Conservation (phyloP, 2,329 filamentous ascomycete genomes). For the Neurospora sp. region DNA sequence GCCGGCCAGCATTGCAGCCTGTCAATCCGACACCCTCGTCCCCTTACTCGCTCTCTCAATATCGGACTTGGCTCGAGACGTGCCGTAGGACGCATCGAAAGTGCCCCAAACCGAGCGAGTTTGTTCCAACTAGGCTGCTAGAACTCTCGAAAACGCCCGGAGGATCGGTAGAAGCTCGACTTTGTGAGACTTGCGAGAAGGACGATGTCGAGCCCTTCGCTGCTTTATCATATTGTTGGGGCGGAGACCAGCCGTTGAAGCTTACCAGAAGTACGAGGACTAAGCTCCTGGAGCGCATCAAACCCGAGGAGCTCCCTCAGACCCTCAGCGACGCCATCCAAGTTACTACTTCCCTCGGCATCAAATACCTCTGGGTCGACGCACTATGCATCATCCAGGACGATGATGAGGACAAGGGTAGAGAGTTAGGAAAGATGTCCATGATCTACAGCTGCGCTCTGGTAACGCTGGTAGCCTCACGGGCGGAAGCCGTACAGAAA, state of each 20-base stretch:
- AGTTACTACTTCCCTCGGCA: slow-evolving; percentile 1
- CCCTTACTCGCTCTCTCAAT: not conserved
- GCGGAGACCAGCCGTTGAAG: slow-evolving; percentile 4
- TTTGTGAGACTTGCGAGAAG: not conserved
- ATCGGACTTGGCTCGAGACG: not conserved
- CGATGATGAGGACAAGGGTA: slow-evolving; percentile 2
- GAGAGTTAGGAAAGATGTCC: not conserved
- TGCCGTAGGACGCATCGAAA: not conserved
- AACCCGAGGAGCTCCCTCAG: not conserved
- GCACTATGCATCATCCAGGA: slow-evolving; percentile 7
- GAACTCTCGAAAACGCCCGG: not conserved
- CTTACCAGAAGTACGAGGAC: not conserved
- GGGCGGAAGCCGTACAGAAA: not conserved
- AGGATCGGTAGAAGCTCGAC: not conserved
- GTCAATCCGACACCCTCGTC: not conserved
- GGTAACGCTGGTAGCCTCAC: not conserved
- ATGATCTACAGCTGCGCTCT: not conserved
- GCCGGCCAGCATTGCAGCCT: not conserved
- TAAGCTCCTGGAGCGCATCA: not conserved
- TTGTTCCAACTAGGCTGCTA: not conserved
- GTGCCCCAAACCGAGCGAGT: not conserved
- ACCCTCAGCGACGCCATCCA: slow-evolving; percentile 6
- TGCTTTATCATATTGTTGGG: slow-evolving; percentile 9
- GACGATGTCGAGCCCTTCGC: slow-evolving; percentile 1
- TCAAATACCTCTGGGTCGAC: slow-evolving; percentile 8